phyloP scores from a whole-genome alignment of 805 yeast species.

The Clavispora phyllophila region DNA sequence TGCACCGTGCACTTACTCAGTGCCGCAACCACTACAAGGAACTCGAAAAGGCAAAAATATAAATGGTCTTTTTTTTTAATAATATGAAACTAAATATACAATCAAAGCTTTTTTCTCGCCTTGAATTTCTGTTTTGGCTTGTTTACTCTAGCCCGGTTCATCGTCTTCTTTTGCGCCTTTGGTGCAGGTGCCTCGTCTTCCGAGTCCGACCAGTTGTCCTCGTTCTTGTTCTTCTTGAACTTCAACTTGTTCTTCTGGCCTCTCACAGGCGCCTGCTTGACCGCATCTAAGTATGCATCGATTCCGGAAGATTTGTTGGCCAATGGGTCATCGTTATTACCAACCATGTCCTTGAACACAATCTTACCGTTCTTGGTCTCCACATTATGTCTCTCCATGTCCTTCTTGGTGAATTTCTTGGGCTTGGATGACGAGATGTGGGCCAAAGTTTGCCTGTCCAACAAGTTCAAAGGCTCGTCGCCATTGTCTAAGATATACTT shows the following conservation, averaged over 20 bases:
- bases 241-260: conserved; percentile 91
- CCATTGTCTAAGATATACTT: conserved; percentile 76
- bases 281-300: conserved; percentile 91
- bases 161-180: conserved; percentile 11
- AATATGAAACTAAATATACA: conserved; percentile 1
- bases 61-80: neutral
- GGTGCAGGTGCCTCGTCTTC: conserved; percentile 27
- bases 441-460: conserved; percentile 79
- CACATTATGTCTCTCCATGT: conserved; percentile 29
- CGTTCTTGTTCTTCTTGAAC: conserved; percentile 62
- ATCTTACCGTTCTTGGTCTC: conserved; percentile 60
- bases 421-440: conserved; percentile 89
- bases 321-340: conserved; percentile 40
- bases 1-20: neutral
- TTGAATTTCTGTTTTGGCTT: conserved; percentile 48
- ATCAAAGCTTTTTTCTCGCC: conserved; percentile 54
- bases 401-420: conserved; percentile 46
- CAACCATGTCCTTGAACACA: conserved; percentile 50
- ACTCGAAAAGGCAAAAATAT: too few species aligned
- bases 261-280: conserved; percentile 86
- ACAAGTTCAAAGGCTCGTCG: conserved; percentile 78
- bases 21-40: too few species aligned
- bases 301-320: conserved; percentile 52
- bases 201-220: conserved; percentile 44
- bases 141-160: conserved; percentile 19